Evolutionary conservation across 306 rosid genomes (phyloP), one percentile per base, ranked within the genome.

Genomic region (Hippophae tibetana): DNA sequence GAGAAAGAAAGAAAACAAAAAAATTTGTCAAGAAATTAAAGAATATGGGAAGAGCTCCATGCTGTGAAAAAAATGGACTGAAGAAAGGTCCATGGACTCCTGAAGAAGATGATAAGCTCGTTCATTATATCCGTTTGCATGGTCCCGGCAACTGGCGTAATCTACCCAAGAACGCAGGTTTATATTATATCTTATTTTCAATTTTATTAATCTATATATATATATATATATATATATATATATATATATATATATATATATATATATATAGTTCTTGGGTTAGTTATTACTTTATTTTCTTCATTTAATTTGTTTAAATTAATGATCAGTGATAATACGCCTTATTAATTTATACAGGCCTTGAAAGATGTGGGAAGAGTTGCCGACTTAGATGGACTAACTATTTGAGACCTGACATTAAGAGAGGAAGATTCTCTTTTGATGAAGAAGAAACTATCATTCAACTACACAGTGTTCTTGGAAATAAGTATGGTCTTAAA

Each of bases 341-440:
- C 23, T 18, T 18, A 18, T 18, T 18, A 18, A 18, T 31, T 31
- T 31, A 31, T 56, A 43, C 25, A 84, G 92, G 87, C 41, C 64
- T 84, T 6, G 72, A 72, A 73, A 76, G 92, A 62, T 81, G 92
- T 62, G 92, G 92, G 9, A 84, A 81, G 67, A 84, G 92, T 70
- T 84, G 92, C 67, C 79, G 92, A 27, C 87, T 84, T 42, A 79
- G 92, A n/a, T 84, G 92, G 87, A 74, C 87, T 10, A 84, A 84
- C 58, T 84, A 84, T 60, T 71, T 84, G 54, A 84, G 92, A 60
- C 92, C 92, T 0, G 87, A 79, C 57, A 84, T 84, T 40, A 84
- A 81, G 76, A 68, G 92, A 52, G 92, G 92, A n/a, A 79, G 70
- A 71, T 81, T 84, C 78, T 79, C 92, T 6, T 25, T 72, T 8